Base-by-base conservation (phyloP, 306 rosid genomes). In the Cucurbita ficifolia region DNA sequence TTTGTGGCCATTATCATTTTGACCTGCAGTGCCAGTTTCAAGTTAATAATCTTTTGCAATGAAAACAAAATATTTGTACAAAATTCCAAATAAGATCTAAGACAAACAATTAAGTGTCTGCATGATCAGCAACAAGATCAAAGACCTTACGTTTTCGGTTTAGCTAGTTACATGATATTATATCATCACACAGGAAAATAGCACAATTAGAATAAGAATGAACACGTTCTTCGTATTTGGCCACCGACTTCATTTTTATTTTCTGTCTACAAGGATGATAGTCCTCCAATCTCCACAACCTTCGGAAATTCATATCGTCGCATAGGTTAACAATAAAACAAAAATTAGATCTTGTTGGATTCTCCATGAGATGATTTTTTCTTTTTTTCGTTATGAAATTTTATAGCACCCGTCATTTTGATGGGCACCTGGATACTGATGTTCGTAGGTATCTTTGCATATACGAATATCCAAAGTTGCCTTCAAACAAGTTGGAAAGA, bases 1-100 rank as follows among this genome's bases (percentile, higher is more conserved):
- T 93, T 93, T 39, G 98, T 93, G 11, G 98, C 98, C 97, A 91
- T 95, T 70, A 95, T 95, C 90, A 95, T 91, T 89, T 91, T 95
- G 45, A 95, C 97, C 99, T 95, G 72, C 59, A 67, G 72, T 24
- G 73, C n/a, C 77, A 58, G 77, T 59, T 59, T 12, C 53, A 51
- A 53, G 29, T 57, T 17, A 45, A 6, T 48, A 0, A 16, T 58
- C 17, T 74, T 55, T 22, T 46, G 19, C 49, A 38, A 57, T 49
- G 40, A 70, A 72, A 50, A 76, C 58, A 74, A 42, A 19, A 49
- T 42, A n/a, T n/a, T 10, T 6, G 36, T 35, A 53, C 10, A 18
- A 53, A n/a, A 16, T 6, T n/a, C 69, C 22, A 60, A 60, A 7
- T 14, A 14, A 59, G 43, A 33, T 60, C 3, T 8, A 5, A 14